Conservation (phyloP, 1,284 basidiomycete species). For the Apiotrichum gamsii region DNA sequence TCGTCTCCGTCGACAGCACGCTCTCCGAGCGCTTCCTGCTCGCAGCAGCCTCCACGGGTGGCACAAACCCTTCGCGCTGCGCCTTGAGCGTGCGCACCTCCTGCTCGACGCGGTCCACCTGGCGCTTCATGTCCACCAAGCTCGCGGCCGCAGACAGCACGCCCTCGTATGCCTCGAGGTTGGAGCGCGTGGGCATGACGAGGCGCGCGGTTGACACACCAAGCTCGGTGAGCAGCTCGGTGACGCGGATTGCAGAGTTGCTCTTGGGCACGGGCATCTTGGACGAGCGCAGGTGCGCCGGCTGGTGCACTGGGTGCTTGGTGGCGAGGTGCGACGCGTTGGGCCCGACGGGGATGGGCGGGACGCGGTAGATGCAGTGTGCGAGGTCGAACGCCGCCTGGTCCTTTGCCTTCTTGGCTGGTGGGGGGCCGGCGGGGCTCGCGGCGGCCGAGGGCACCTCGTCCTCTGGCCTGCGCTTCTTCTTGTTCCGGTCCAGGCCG, state of each 20-base stretch:
- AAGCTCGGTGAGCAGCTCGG: conserved; percentile 66
- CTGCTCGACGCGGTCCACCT: conserved; percentile 76
- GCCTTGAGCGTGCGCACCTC: conserved; percentile 67
- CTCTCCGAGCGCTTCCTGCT: conserved; percentile 24
- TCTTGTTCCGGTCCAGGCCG: conserved; percentile 44
- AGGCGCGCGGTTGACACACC: conserved; percentile 66
- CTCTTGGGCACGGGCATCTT: conserved; percentile 72
- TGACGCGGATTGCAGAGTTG: conserved; percentile 62
- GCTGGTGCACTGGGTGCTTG: conserved; percentile 54
- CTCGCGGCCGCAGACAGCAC: conserved; percentile 64
- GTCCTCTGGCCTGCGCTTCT: conserved; percentile 42
- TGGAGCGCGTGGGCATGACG: conserved; percentile 84
- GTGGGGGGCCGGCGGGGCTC: conserved; percentile 20
- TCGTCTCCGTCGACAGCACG: conserved; percentile 34
- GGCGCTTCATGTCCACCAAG: conserved; percentile 77
- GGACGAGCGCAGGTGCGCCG: conserved; percentile 71
- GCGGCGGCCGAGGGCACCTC: conserved; percentile 11
- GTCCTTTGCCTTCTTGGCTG: conserved; percentile 36
- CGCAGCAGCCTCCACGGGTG: conserved; percentile 17
- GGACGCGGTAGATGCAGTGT: conserved; percentile 44
- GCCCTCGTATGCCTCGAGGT: conserved; percentile 63
- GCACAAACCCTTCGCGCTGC: conserved; percentile 53
- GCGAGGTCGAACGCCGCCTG: conserved; percentile 25
- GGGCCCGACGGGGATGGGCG: conserved; percentile 17
- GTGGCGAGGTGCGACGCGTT: conserved; percentile 30